Percentiles rank a stretch among this genome's conserved stretches.
Conservation (phyloP, 2,329 filamentous ascomycete genomes). For the Ophiocordyceps camponoti-leonardi region DNA sequence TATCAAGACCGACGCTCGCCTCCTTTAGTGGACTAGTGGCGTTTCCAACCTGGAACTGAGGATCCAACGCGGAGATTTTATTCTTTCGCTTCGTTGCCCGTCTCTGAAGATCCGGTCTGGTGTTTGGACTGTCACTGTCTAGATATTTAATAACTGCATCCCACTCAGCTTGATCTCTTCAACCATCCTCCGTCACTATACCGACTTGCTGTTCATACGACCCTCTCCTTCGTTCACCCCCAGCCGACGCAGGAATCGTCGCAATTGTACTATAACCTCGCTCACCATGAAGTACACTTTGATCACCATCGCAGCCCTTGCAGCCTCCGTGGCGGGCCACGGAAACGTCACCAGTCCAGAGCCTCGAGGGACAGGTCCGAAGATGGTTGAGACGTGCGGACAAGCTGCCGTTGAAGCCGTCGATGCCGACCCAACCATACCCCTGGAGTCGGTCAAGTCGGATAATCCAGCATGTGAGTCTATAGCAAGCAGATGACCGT, state of each 20-base stretch:
- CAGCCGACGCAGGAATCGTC: no score
- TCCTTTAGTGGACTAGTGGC: no score
- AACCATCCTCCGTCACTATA: neutral
- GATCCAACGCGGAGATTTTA: neutral
- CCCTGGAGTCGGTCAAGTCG: slow-evolving; percentile 10
- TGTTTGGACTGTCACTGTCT: neutral
- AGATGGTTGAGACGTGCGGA: slow-evolving; percentile 26
- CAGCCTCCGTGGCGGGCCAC: neutral
- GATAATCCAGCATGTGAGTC: slow-evolving; percentile 6
- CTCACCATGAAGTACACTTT: neutral
- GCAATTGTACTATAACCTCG: no score
- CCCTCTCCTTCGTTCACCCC: neutral
- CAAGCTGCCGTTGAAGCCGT: slow-evolving; percentile 8
- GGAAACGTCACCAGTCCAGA: neutral
- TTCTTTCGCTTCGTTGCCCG: neutral
- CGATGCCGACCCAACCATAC: neutral
- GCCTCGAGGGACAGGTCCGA: neutral
- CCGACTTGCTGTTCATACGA: neutral
- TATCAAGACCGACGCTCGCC: no score
- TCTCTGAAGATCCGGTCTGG: neutral
- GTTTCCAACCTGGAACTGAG: neutral
- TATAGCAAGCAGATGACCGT: neutral
- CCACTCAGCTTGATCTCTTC: no score
- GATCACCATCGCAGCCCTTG: neutral
- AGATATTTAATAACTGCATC: neutral